Evolutionary conservation across 225 moss, liverwort and hornwort species (phyloP).

Genomic region (Marchantia polymorpha): DNA sequence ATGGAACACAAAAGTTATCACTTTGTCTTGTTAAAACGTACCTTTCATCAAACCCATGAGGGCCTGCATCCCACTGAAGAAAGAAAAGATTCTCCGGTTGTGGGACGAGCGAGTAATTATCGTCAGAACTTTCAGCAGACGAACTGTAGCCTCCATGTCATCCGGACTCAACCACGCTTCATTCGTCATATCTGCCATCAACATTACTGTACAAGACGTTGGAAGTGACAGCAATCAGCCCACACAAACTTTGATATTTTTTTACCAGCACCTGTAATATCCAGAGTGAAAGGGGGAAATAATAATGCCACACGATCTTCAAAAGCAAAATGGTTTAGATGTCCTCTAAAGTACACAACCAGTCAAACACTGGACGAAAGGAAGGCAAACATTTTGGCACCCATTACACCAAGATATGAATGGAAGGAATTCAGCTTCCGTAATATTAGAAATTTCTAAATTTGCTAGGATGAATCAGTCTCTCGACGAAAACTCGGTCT

Average conservation of each 20-base stretch:
- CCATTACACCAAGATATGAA: too few relatives aligned
- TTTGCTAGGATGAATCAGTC: too few relatives aligned
- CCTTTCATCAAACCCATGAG: conserved; percentile 85
- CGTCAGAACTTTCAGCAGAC: conserved; percentile 53
- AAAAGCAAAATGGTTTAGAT: too few relatives aligned
- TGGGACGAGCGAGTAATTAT: conserved; percentile 60
- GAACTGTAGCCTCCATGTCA: conserved; percentile 50
- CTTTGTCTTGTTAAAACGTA: conserved; percentile 7
- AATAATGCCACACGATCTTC: too few relatives aligned
- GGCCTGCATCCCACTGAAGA: conserved; percentile 69
- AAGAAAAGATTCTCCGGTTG: conserved; percentile 68
- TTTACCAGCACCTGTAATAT: not conserved
- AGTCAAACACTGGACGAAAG: too few relatives aligned
- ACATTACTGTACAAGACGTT: conserved; percentile 42
- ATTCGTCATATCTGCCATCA: conserved; percentile 51
- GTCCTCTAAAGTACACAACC: too few relatives aligned
- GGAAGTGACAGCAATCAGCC: not conserved
- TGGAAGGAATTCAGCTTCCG: too few relatives aligned
- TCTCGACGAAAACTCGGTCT: too few relatives aligned
- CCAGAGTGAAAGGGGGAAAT: not conserved
- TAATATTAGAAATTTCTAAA: too few relatives aligned
- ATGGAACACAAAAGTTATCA: too few relatives aligned
- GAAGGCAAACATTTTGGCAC: too few relatives aligned
- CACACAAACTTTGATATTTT: not conserved
- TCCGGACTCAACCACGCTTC: conserved; percentile 54